These are phyloP conservation scores for Teunomyces barrocoloradensis DNA, from an alignment of 805 yeast genomes.

Conservation along the genomic window DNA sequence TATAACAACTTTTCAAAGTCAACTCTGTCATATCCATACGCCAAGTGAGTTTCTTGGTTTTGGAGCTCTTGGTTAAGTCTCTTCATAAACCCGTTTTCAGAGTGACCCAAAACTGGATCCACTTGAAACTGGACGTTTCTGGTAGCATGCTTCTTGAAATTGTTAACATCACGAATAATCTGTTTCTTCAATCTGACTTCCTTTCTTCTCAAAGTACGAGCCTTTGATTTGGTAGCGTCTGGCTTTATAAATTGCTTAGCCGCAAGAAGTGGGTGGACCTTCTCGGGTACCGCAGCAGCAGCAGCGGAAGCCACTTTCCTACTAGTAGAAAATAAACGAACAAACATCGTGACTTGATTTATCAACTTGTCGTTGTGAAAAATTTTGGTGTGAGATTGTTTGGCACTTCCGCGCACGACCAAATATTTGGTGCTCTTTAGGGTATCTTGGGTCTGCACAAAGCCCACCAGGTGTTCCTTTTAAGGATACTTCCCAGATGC, in stretches of 20 bases:
- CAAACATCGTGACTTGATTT: conserved; percentile 4
- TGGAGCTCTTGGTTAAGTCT: conserved; percentile 64
- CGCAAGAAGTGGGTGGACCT: conserved; percentile 26
- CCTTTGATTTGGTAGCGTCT: conserved; percentile 30
- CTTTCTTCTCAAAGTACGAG: conserved; percentile 34
- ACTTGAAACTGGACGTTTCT: conserved; percentile 37
- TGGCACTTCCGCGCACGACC: conserved; percentile 8
- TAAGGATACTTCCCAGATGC: too few species aligned
- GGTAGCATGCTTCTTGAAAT: conserved; percentile 37
- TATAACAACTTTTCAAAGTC: conserved; percentile 75
- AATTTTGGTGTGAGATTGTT: not conserved
- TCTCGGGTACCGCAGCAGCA: conserved; percentile 1
- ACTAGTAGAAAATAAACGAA: conserved; percentile 18
- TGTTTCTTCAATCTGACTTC: conserved; percentile 41
- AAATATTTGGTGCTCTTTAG: not conserved
- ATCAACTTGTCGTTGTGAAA: not conserved
- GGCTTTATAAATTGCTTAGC: conserved; percentile 36
- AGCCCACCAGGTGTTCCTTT: too few species aligned
- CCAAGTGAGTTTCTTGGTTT: conserved; percentile 59
- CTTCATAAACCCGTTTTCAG: conserved; percentile 61
- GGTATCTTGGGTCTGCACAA: not conserved
- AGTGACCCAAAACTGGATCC: conserved; percentile 84
- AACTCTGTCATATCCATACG: conserved; percentile 53
- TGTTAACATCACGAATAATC: conserved; percentile 39
- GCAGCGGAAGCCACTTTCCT: conserved; percentile 11